Conservation (phyloP, 768 basidiomycete species). For the Suillus americanus region DNA sequence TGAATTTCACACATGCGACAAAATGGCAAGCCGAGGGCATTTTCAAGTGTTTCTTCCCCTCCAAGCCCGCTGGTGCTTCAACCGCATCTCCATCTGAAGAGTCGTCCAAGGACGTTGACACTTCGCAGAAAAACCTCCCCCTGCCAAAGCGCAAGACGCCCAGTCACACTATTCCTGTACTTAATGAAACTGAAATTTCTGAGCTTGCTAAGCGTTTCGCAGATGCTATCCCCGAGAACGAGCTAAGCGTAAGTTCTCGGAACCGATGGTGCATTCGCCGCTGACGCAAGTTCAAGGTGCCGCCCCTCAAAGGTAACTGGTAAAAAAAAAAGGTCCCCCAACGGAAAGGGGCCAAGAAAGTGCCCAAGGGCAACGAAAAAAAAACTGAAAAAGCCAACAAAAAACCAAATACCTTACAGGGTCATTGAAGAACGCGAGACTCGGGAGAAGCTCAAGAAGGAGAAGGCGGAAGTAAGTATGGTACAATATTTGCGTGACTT, state of each 20-base stretch:
- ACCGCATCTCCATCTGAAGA: constrained; percentile 12
- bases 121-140: constrained; percentile 67
- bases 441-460: constrained; percentile 81
- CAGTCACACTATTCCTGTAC: constrained; percentile 60
- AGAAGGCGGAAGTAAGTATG: constrained; percentile 55
- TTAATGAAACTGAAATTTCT: constrained; percentile 75
- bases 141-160: constrained; percentile 61
- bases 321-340: constrained; percentile 90
- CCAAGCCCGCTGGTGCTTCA: constrained; percentile 30
- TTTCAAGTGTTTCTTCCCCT: constrained; percentile 94
- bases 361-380: no score
- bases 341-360: no score
- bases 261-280: background rate
- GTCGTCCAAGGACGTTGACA: constrained; percentile 34
- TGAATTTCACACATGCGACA: constrained; percentile 87
- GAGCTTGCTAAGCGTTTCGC: constrained; percentile 81
- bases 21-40: constrained; percentile 93
- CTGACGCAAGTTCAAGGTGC: constrained; percentile 56
- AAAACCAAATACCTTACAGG: constrained; percentile 38
- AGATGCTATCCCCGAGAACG: constrained; percentile 81
- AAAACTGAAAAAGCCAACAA: no score
- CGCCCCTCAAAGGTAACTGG: constrained; percentile 81
- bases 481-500: background rate
- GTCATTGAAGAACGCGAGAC: constrained; percentile 79
- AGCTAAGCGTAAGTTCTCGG: constrained; percentile 67